A percentile compares a stretch with the other conserved stretches of the same genome.
Evolutionary conservation across 2,329 filamentous ascomycete species (phyloP).

Genomic region (Colletotrichum chrysophilum): DNA sequence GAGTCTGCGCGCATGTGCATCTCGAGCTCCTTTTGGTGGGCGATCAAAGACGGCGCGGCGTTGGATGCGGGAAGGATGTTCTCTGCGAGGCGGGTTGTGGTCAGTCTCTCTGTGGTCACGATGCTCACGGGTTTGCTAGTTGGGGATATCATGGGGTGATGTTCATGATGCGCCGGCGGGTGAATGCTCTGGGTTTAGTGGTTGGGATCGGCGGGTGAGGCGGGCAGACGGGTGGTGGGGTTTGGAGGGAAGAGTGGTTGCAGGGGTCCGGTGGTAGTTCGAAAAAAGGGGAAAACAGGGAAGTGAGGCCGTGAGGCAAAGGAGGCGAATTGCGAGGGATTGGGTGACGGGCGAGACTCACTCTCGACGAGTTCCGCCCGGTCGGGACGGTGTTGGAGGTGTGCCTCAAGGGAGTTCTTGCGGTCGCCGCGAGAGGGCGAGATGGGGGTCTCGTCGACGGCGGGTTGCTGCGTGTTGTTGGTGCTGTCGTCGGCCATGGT

Average conservation of each 20-base stretch:
- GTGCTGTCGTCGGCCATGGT: slow-evolving; percentile 37
- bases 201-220: slow-evolving; percentile 15
- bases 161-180: background rate
- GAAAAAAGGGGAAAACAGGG: background rate
- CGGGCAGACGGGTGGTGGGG: slow-evolving; percentile 15
- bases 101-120: background rate
- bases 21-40: slow-evolving; percentile 83
- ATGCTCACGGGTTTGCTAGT: background rate
- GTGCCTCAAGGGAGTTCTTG: slow-evolving; percentile 75
- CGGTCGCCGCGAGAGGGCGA: slow-evolving; percentile 56
- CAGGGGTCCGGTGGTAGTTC: background rate
- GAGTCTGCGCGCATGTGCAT: slow-evolving; percentile 87
- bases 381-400: slow-evolving; percentile 75
- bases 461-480: slow-evolving; percentile 11
- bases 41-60: slow-evolving; percentile 80
- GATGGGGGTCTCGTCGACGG: slow-evolving; percentile 64
- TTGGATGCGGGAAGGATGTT: slow-evolving; percentile 85
- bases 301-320: background rate
- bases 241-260: background rate
- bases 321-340: background rate
- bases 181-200: background rate
- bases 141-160: background rate
- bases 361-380: slow-evolving; percentile 81
- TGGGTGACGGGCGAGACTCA: slow-evolving; percentile 45
- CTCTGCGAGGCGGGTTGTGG: slow-evolving; percentile 49